Evolutionary conservation across 2,329 filamentous ascomycete species (phyloP).

Genomic region (Neopestalotiopsis sp.): DNA sequence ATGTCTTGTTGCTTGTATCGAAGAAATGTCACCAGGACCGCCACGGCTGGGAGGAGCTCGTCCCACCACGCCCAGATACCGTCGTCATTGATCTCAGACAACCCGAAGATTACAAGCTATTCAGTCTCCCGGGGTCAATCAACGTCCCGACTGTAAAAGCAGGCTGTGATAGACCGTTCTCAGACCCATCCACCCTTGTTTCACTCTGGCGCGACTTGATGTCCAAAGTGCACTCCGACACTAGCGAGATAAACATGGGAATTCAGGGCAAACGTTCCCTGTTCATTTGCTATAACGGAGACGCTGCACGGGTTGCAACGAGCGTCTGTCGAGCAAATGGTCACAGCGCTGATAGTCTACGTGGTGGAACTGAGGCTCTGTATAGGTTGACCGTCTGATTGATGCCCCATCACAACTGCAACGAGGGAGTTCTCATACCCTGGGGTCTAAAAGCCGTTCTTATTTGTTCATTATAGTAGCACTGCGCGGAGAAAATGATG

Average conservation of each 20-base stretch:
- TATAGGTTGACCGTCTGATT: background rate
- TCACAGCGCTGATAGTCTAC: constrained; percentile 49
- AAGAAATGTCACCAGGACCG: background rate
- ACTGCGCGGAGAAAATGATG: too few relatives aligned
- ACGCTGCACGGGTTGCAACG: constrained; percentile 57
- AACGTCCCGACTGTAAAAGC: constrained; percentile 48
- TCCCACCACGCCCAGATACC: constrained; percentile 27
- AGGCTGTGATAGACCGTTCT: constrained; percentile 49
- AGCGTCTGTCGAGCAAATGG: constrained; percentile 58
- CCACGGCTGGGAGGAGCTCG: constrained; percentile 16
- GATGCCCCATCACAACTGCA: too few relatives aligned
- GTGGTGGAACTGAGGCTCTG: constrained; percentile 40
- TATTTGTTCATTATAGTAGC: too few relatives aligned
- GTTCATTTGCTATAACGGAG: constrained; percentile 58
- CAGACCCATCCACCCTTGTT: constrained; percentile 45
- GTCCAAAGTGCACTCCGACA: constrained; percentile 40
- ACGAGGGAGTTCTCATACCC: too few relatives aligned
- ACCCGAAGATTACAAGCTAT: constrained; percentile 43
- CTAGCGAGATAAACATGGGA: constrained; percentile 24
- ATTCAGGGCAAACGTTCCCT: constrained; percentile 43
- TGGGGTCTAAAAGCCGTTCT: too few relatives aligned
- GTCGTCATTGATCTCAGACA: constrained; percentile 51
- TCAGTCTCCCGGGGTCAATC: constrained; percentile 48
- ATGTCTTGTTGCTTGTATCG: constrained; percentile 18
- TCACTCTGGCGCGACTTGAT: constrained; percentile 54